phyloP scores from a whole-genome alignment of 2,329 filamentous ascomycete genomes.

The Ophiostoma piceae region DNA sequence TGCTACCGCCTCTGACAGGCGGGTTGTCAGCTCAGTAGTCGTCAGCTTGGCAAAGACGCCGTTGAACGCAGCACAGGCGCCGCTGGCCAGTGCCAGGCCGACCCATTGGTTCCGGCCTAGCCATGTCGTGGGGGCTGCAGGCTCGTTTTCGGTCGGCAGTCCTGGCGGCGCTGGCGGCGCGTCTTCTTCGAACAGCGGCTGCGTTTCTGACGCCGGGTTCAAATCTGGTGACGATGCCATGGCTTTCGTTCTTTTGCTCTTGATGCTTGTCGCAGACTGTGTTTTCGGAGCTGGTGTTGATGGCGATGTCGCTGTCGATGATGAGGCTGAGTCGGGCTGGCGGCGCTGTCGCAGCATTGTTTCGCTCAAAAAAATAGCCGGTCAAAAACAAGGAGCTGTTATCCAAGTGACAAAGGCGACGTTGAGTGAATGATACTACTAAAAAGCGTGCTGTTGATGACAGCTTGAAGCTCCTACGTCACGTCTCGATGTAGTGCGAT shows the following conservation, averaged over 20 bases:
- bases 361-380: neutral
- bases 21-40: conserved; percentile 51
- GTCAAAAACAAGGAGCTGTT: neutral
- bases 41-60: conserved; percentile 79
- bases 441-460: conserved; percentile 2
- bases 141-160: neutral
- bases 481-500: neutral
- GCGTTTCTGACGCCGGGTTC: neutral
- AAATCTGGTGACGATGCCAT: neutral
- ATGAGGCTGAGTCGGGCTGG: neutral
- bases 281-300: neutral
- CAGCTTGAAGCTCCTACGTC: conserved; percentile 3
- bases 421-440: neutral
- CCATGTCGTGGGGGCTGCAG: conserved; percentile 27
- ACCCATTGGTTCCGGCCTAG: conserved; percentile 51
- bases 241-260: neutral
- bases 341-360: conserved; percentile 21
- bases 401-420: neutral
- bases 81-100: conserved; percentile 65
- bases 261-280: neutral
- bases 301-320: neutral
- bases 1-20: conserved; percentile 44
- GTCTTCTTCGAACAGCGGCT: neutral
- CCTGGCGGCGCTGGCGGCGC: neutral
- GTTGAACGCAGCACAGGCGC: conserved; percentile 73